A percentile compares a stretch with the other conserved stretches of the same genome.
Evolutionary conservation across 148 eudicot genomes (phyloP).

Genomic region (Vaccinium macrocarpon): DNA sequence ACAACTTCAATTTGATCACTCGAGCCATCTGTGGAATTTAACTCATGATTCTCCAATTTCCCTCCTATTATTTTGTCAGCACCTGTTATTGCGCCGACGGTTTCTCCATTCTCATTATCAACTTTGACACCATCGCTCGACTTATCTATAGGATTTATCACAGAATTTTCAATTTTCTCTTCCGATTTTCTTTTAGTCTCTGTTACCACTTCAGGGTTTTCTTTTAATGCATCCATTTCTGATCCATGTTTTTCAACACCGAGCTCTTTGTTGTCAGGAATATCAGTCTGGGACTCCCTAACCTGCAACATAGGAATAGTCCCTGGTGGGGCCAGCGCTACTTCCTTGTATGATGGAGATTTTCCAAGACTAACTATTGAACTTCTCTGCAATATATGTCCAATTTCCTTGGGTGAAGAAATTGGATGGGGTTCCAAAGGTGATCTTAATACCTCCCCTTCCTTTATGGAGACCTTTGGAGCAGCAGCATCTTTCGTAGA

Average conservation of each 20-base stretch:
- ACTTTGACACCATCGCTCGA: slow-evolving; percentile 30
- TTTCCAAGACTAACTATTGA: slow-evolving; percentile 81
- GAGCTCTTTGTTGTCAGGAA: slow-evolving; percentile 29
- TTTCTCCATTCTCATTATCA: slow-evolving; percentile 34
- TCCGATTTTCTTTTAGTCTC: slow-evolving; percentile 30
- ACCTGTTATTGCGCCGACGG: slow-evolving; percentile 22
- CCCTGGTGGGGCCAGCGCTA: slow-evolving; percentile 97
- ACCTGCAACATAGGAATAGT: slow-evolving; percentile 68
- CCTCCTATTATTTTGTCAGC: slow-evolving; percentile 31
- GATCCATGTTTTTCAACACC: slow-evolving; percentile 33
- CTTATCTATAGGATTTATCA: slow-evolving; percentile 28
- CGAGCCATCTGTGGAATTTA: slow-evolving; percentile 29
- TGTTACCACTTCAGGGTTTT: slow-evolving; percentile 20
- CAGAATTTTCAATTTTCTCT: slow-evolving; percentile 32
- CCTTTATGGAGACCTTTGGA: slow-evolving; percentile 39
- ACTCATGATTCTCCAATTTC: slow-evolving; percentile 28
- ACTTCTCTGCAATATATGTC: slow-evolving; percentile 50
- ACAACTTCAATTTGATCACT: slow-evolving; percentile 29
- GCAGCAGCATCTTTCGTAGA: slow-evolving; percentile 41
- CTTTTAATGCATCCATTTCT: slow-evolving; percentile 23
- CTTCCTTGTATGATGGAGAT: slow-evolving; percentile 99
- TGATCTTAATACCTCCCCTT: slow-evolving; percentile 33
- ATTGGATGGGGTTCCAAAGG: slow-evolving; percentile 26
- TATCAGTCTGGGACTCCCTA: slow-evolving; percentile 36
- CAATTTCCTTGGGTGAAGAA: slow-evolving; percentile 33